Evolutionary conservation across 257 asterid species (phyloP), one percentile per base, ranked within the genome.

Genomic region (Schizonepeta tenuifolia): DNA sequence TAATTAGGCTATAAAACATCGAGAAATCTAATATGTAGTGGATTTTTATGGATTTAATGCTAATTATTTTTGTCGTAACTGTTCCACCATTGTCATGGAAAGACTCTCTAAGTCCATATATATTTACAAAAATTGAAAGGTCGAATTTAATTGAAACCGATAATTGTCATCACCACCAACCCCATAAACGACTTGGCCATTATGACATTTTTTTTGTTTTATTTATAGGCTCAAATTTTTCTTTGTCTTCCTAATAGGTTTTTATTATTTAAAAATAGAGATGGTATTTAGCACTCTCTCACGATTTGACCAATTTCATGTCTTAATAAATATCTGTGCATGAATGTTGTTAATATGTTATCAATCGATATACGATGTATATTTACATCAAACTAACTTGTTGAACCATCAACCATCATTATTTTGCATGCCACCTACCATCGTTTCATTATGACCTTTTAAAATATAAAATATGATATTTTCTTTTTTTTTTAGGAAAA

Each of bases 151-250:
- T 28, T 21, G 38, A 57, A 38, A 12, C 9, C 5, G 14, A n/a
- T 40, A 41, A 8, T 70, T 59, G 57, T 55, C 33, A 38, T 56
- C 59, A 15, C 13, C 54, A 71, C 76, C 76, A 71, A 71, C 61
- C 60, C 76, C 41, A 60, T 38, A 5, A 6, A 18, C 51, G 40
- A 24, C 47, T 57, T 56, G 2, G 3, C n/a, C 14, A 2, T 40
- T 7, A 70, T 55, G 15, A 13, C 9, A 9, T 55, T 15, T 9
- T 1, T 22, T 14, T 44, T 24, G 1, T 51, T 51, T 51, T 11
- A 13, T 12, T 26, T 58, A 43, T n/a, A 11, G n/a, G 21, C 13
- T n/a, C 17, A 15, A 15, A 6, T 7, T 40, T 56, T 58, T 40
- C 9, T 41, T 21, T 53, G 22, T 54, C 12, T 38, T 35, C 20